A percentile compares a stretch with the other conserved stretches of the same genome.
These are phyloP conservation scores for Microsporum canis DNA, from an alignment of 2,329 filamentous ascomycete species.

Conservation along the genomic window DNA sequence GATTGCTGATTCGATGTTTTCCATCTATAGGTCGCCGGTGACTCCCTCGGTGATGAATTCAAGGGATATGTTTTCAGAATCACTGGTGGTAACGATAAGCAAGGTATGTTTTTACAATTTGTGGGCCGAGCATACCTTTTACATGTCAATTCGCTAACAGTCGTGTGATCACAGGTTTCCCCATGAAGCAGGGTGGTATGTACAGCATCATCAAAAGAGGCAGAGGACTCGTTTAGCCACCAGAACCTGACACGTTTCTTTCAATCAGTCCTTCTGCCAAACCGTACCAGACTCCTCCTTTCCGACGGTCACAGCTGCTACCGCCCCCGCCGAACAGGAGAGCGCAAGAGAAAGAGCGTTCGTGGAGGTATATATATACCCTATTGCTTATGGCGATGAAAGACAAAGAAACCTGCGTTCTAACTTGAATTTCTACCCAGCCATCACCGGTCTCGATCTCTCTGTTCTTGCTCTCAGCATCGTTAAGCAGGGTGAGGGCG, in stretches of 20 bases:
- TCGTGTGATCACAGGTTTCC: slow-evolving; percentile 53
- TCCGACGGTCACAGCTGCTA: slow-evolving; percentile 95
- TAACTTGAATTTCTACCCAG: slow-evolving; percentile 29
- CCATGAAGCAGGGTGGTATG: slow-evolving; percentile 94
- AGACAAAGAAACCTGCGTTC: not conserved
- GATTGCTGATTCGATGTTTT: not conserved
- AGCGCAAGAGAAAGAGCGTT: slow-evolving; percentile 99
- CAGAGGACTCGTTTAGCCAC: not conserved
- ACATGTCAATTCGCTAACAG: not conserved
- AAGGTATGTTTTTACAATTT: slow-evolving; percentile 43
- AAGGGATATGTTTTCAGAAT: slow-evolving; percentile 99
- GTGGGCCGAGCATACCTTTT: not conserved
- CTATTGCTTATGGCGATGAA: not conserved
- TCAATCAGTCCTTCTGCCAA: slow-evolving; percentile 64
- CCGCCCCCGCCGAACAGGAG: slow-evolving; percentile 90
- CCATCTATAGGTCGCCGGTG: slow-evolving; percentile 62
- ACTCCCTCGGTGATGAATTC: slow-evolving; percentile 97
- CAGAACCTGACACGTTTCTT: not conserved
- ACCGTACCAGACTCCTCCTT: slow-evolving; percentile 95
- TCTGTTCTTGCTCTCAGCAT: slow-evolving; percentile 88
- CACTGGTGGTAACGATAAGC: slow-evolving; percentile 99
- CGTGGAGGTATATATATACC: slow-evolving; percentile 48
- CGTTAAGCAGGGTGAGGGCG: slow-evolving; percentile 93
- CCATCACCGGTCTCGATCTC: slow-evolving; percentile 94
- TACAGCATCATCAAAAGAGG: slow-evolving; percentile 16